Base-by-base conservation (phyloP, 441 rosid genomes). In the Melastoma candidum region DNA sequence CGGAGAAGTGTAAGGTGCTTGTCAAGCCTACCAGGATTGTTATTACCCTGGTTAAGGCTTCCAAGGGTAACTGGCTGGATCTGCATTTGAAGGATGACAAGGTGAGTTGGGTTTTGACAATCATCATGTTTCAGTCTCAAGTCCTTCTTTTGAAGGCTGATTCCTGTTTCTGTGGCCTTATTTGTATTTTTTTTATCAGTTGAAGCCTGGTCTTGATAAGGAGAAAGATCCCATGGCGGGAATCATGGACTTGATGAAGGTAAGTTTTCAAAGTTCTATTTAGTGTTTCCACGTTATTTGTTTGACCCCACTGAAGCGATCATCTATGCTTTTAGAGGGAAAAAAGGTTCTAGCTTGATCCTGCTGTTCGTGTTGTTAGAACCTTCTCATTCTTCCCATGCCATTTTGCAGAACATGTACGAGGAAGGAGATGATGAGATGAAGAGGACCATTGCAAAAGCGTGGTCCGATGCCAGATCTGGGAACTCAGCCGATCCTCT, bases 171-270 rank as follows among this genome's bases (percentile, higher is more conserved):
- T 22, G 12, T 13, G 9, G 11, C 6, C 58, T 51, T 54, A 46
- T 53, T 10, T 3, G 1, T 4, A 56, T 26, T 10, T 26, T 5
- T 11, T 14, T 48, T 64, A 55, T 47, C 71, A 87, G 98, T 74
- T 92, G 71, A 92, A 84, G 65, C 96, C 98, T 0, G 80, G 69
- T 60, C 48, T 82, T 49, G 96, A 75, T 46, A 78, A 83, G 60
- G 76, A 78, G 0, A 43, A 74, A 50, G 95, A 89, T 62, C 97
- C 97, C 11, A 89, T 85, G 97, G 95, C 95, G 57, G 97, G 97
- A 61, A 90, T 89, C 39, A 87, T 92, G 98, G 89, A 74, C 68
- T 58, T 92, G 24, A 92, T 90, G 93, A 90, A 90, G 96, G 97
- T 80, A 57, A 46, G 49, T 10, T 3, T 3, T 45, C 4, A 6